A percentile compares a stretch with the other conserved stretches of the same genome.
phyloP scores from a whole-genome alignment of 768 basidiomycete species.

The Royoungia palumana region DNA sequence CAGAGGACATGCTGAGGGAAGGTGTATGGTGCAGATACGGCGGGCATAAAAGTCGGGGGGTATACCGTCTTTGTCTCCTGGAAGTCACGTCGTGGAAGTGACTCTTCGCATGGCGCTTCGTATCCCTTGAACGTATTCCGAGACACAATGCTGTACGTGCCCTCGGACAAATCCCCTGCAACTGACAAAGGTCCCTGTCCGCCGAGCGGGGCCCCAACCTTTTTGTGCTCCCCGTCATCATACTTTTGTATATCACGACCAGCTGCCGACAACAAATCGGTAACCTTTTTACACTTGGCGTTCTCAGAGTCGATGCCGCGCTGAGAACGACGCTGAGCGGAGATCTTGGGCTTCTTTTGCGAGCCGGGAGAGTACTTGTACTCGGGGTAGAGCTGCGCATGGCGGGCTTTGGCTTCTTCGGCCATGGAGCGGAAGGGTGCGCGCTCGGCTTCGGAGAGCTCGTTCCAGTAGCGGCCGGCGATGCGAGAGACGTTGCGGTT shows the following conservation, averaged over 20 bases:
- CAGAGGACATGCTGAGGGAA: not conserved
- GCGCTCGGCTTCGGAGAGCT: slow-evolving; percentile 46
- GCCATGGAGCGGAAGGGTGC: slow-evolving; percentile 47
- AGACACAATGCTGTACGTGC: not conserved
- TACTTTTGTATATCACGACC: slow-evolving; percentile 28
- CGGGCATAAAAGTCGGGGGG: not conserved
- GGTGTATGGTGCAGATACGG: not conserved
- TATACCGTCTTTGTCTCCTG: slow-evolving; percentile 3
- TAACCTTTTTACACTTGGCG: slow-evolving; percentile 39
- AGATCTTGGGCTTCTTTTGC: slow-evolving; percentile 25
- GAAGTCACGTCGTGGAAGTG: slow-evolving; percentile 1
- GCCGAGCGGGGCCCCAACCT: not conserved
- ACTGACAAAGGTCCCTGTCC: not conserved
- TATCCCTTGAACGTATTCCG: slow-evolving; percentile 9
- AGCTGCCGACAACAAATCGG: slow-evolving; percentile 34
- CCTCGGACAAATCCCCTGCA: not conserved
- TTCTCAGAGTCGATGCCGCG: slow-evolving; percentile 33
- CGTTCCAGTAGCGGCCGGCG: slow-evolving; percentile 67
- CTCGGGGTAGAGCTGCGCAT: slow-evolving; percentile 51
- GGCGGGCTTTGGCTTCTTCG: slow-evolving; percentile 42
- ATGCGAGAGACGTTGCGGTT: slow-evolving; percentile 74
- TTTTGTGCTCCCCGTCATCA: slow-evolving; percentile 4
- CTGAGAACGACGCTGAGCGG: slow-evolving; percentile 33
- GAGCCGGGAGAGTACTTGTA: slow-evolving; percentile 60
- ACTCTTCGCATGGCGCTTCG: not conserved